Evolutionary conservation across 2,329 filamentous ascomycete species (phyloP).

Genomic region (Orbilia brochopaga): DNA sequence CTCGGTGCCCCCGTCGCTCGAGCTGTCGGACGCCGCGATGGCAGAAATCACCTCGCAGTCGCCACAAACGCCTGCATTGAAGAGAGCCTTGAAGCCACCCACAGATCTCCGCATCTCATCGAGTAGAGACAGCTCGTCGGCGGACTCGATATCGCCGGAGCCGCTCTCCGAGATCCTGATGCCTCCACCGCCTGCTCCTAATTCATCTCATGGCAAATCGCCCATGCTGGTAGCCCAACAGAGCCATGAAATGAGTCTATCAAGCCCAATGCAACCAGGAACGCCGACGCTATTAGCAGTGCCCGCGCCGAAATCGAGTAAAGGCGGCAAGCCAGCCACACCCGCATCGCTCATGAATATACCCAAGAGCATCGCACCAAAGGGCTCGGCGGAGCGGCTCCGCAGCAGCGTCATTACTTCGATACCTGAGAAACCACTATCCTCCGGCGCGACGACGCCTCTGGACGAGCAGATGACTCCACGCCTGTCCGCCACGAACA

Average conservation of each 20-base stretch:
- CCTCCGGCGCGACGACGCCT: constrained; percentile 28
- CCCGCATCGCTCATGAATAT: constrained; percentile 88
- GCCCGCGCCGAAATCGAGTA: constrained; percentile 55
- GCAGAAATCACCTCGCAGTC: constrained; percentile 59
- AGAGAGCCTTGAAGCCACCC: constrained; percentile 31
- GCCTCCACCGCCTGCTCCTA: constrained; percentile 53
- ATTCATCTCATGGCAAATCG: constrained; percentile 28
- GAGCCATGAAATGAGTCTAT: constrained; percentile 72
- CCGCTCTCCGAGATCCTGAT: constrained; percentile 55
- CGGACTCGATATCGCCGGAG: constrained; percentile 55
- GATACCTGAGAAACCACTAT: constrained; percentile 24
- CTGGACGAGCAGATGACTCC: constrained; percentile 46
- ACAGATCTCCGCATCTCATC: constrained; percentile 37
- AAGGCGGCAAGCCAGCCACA: constrained; percentile 71
- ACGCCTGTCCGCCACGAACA: constrained; percentile 41
- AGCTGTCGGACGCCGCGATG: constrained; percentile 61
- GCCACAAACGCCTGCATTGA: constrained; percentile 54
- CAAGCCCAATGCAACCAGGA: constrained; percentile 59
- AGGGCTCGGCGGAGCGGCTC: constrained; percentile 33
- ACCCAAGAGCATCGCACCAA: constrained; percentile 57
- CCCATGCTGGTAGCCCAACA: constrained; percentile 60
- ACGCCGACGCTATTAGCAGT: constrained; percentile 56
- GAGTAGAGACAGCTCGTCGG: constrained; percentile 53
- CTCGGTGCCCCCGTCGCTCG: constrained; percentile 59
- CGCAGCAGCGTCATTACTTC: constrained; percentile 22